Conservation (phyloP, 129 eudicot genomes). For the Chrysanthemum lavandulifolium region DNA sequence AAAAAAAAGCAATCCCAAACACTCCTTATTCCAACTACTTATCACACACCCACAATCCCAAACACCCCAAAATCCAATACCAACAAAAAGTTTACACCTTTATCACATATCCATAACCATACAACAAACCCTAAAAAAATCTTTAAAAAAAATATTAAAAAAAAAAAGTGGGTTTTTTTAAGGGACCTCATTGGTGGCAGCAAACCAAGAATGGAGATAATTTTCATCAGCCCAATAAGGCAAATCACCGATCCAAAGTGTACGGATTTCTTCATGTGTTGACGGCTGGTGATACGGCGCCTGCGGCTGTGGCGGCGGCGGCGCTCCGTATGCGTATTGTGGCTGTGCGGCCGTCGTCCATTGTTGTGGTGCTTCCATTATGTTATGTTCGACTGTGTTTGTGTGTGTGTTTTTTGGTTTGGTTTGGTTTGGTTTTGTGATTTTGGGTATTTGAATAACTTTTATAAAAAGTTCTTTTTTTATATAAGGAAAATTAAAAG, state of each 20-base stretch:
- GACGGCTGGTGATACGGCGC: conserved; percentile 87
- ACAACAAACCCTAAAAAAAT: conserved; percentile 18
- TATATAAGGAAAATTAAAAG: no score
- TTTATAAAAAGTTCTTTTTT: not conserved
- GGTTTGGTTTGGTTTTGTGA: not conserved
- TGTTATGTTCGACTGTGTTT: no score
- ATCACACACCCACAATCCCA: no score
- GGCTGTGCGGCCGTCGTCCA: conserved; percentile 49
- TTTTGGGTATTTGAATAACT: not conserved
- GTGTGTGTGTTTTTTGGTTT: not conserved
- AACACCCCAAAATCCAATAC: not conserved
- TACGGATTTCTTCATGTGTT: conserved; percentile 92
- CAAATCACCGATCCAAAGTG: conserved; percentile 97
- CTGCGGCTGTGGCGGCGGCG: conserved; percentile 32
- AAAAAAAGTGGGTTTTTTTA: not conserved
- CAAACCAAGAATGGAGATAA: conserved; percentile 79
- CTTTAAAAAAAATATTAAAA: not conserved
- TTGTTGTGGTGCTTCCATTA: conserved; percentile 36
- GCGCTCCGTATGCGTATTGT: conserved; percentile 33
- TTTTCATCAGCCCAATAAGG: conserved; percentile 93
- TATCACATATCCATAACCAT: no score
- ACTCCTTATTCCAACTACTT: no score
- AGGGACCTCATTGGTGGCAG: conserved; percentile 69
- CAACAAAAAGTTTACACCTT: no score
- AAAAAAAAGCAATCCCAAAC: no score